Base-by-base conservation (phyloP, 148 eudicot genomes). In the Vaccinium macrocarpon region DNA sequence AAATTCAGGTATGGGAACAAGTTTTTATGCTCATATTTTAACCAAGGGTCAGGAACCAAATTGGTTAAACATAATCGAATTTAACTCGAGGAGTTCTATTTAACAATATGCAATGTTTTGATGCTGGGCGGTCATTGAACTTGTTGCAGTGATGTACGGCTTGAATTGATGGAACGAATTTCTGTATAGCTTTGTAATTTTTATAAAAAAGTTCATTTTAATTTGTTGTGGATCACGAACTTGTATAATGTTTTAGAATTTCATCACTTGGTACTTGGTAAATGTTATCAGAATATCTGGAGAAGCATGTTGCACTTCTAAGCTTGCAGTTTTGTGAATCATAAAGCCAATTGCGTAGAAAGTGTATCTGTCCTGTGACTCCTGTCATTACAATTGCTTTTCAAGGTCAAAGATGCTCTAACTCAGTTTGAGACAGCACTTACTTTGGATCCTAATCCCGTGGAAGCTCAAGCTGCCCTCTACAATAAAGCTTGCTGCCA, bases 401-500 rank as follows among this genome's bases (percentile, higher is more conserved):
- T 84, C 55, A 93, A 97, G 99, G 99, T 97, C 51, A 97, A 89
- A 89, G 98, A 97, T 77, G 98, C 99, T 74, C 93, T 97, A 2
- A 80, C 62, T 46, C 95, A 94, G 87, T 97, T 97, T 86, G 97
- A 97, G 74, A 91, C 87, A 42, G 99, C 99, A 57, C 98, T 97
- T 78, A 90, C 93, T 84, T 85, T 93, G 76, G 88, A 88, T 86
- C 99, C 99, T 71, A 97, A 93, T 87, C 91, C 92, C 57, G 84
- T 93, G 86, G 99, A 97, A 87, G 92, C 99, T 90, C 99, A 97
- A 94, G 99, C 99, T 76, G 99, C 99, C 80, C 87, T 93, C n/a
- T 97, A 97, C 89, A 97, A 97, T 89, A 97, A 97, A 90, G 99
- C 99, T 38, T 97, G 99, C 55, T 97, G 99, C 82, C 98, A 95